Evolutionary conservation across 1,284 basidiomycete genomes (phyloP).

Genomic region (Earliella scabrosa): DNA sequence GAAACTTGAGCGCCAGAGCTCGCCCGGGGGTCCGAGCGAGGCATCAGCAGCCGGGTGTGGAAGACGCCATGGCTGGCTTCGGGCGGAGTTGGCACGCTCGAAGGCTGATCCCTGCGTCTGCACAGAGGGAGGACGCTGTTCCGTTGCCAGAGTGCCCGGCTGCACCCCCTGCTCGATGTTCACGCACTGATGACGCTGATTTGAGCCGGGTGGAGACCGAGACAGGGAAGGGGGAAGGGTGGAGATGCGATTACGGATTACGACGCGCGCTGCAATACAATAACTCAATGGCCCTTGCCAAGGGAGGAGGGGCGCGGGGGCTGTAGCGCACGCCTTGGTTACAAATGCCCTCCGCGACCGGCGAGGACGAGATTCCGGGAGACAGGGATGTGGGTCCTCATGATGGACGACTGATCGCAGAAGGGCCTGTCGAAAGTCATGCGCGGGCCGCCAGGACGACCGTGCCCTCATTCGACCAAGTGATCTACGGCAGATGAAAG

Average conservation of each 20-base stretch:
- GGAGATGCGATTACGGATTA: conserved; percentile 9
- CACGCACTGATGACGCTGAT: conserved; percentile 11
- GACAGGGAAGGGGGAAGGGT: neutral
- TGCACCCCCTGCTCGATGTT: neutral
- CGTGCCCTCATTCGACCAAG: conserved; percentile 23
- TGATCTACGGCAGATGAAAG: conserved; percentile 26
- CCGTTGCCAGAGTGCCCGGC: neutral
- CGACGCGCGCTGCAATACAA: conserved; percentile 8
- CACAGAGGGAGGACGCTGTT: too few relatives aligned
- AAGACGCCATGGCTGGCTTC: neutral
- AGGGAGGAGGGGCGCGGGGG: neutral
- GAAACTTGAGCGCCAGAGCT: neutral
- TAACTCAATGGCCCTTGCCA: conserved; percentile 11
- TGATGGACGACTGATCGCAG: conserved; percentile 22
- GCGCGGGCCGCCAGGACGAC: conserved; percentile 19
- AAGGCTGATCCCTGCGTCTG: neutral
- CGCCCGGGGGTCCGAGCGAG: neutral
- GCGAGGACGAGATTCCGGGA: conserved; percentile 8
- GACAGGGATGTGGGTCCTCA: conserved; percentile 23
- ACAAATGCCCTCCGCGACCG: conserved; percentile 7
- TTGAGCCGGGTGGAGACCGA: neutral
- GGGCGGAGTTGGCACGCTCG: conserved; percentile 5
- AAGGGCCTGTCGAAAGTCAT: conserved; percentile 16
- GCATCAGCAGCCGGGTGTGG: too few relatives aligned
- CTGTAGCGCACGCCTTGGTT: conserved; percentile 8